Evolutionary conservation across 1,284 basidiomycete genomes (phyloP).

Genomic region (Puccinia horiana): DNA sequence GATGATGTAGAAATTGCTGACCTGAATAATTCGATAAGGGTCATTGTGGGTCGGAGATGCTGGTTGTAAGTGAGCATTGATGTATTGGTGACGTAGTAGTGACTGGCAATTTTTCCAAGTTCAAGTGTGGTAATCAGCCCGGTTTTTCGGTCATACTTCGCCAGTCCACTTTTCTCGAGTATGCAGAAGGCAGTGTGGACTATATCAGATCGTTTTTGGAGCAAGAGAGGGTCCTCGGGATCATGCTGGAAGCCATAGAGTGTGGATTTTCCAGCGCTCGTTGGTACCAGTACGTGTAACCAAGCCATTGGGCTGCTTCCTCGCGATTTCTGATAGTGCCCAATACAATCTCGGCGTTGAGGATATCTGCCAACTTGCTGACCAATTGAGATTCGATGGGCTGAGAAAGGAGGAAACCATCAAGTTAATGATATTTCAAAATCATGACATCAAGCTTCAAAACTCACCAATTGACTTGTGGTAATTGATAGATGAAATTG

Average conservation of each 20-base stretch:
- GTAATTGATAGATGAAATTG: conserved; percentile 93
- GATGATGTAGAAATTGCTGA: conserved; percentile 18
- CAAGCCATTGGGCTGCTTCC: conserved; percentile 89
- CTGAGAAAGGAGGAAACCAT: conserved; percentile 54
- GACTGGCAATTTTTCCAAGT: conserved; percentile 88
- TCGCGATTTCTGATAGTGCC: conserved; percentile 93
- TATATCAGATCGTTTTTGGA: conserved; percentile 86
- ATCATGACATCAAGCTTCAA: not conserved
- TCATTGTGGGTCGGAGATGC: conserved; percentile 84
- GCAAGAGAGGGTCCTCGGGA: conserved; percentile 76
- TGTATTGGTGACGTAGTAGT: conserved; percentile 93
- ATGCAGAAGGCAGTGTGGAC: conserved; percentile 89
- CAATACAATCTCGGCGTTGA: conserved; percentile 96
- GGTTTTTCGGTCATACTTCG: conserved; percentile 88
- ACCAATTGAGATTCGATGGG: conserved; percentile 98
- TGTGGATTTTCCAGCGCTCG: conserved; percentile 87
- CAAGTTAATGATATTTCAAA: conserved; percentile 45
- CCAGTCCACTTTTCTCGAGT: conserved; percentile 87
- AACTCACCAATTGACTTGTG: conserved; percentile 75
- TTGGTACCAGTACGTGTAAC: conserved; percentile 68
- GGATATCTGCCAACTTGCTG: conserved; percentile 85
- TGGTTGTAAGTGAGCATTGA: conserved; percentile 98
- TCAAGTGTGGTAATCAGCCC: conserved; percentile 90
- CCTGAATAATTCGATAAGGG: conserved; percentile 82
- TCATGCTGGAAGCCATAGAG: conserved; percentile 84